Evolutionary conservation across 2,329 filamentous ascomycete genomes (phyloP).

Genomic region (Alternaria postmessia): DNA sequence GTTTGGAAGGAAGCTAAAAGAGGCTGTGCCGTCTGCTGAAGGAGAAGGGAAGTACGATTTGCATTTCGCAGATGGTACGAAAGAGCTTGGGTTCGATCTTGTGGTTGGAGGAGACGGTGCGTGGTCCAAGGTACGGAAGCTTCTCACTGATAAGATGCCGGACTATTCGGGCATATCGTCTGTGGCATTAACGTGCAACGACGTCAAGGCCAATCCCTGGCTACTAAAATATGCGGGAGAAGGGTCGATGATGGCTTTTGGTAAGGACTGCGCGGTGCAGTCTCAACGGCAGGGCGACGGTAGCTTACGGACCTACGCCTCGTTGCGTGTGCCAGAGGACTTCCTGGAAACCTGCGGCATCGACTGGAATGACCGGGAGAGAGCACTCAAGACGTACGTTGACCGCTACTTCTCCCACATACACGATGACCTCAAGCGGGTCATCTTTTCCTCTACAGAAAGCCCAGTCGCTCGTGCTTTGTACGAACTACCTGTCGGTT

Average conservation of each 20-base stretch:
- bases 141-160: slow-evolving; percentile 50
- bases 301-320: slow-evolving; percentile 54
- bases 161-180: slow-evolving; percentile 58
- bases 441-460: slow-evolving; percentile 32
- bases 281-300: slow-evolving; percentile 61
- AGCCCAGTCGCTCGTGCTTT: slow-evolving; percentile 46
- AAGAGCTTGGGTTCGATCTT: slow-evolving; percentile 52
- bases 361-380: slow-evolving; percentile 51
- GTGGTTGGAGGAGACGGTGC: slow-evolving; percentile 59
- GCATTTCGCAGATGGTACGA: slow-evolving; percentile 42
- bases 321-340: slow-evolving; percentile 50
- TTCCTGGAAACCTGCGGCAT: slow-evolving; percentile 56
- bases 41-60: slow-evolving; percentile 29
- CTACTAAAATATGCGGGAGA: slow-evolving; percentile 57
- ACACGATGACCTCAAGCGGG: slow-evolving; percentile 42
- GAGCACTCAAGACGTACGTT: slow-evolving; percentile 41
- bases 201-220: slow-evolving; percentile 53
- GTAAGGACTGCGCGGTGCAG: slow-evolving; percentile 51
- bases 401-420: slow-evolving; percentile 39
- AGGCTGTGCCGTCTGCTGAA: slow-evolving; percentile 36
- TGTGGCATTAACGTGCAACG: slow-evolving; percentile 56
- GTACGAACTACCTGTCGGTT: slow-evolving; percentile 62
- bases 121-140: slow-evolving; percentile 51
- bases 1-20: slow-evolving; percentile 45
- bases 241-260: slow-evolving; percentile 43